These are phyloP conservation scores for Orbilia oligospora DNA, from an alignment of 2,329 filamentous ascomycete species.

Conservation along the genomic window DNA sequence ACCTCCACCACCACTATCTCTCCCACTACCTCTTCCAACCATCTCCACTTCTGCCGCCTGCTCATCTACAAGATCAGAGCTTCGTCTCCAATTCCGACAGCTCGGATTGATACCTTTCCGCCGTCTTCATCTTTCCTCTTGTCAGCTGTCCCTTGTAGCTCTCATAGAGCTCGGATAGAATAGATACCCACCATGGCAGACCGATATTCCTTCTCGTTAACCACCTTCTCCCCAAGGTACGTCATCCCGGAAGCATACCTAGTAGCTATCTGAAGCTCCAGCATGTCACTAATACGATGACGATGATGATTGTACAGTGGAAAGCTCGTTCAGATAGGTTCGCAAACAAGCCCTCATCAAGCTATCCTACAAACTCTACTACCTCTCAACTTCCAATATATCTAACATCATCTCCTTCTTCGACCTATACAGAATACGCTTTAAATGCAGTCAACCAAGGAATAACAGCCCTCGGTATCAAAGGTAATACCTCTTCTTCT, in stretches of 20 bases:
- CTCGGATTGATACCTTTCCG: conserved; percentile 27
- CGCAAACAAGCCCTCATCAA: conserved; percentile 61
- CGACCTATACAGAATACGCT: conserved; percentile 85
- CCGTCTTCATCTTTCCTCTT: neutral
- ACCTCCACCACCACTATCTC: neutral
- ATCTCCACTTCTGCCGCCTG: conserved; percentile 22
- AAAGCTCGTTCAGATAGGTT: conserved; percentile 99
- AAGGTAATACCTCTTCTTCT: conserved; percentile 74
- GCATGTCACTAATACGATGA: conserved; percentile 11
- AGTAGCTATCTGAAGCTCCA: conserved; percentile 43
- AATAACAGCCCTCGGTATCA: conserved; percentile 97
- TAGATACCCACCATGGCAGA: conserved; percentile 81
- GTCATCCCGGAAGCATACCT: conserved; percentile 56
- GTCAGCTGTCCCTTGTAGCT: conserved; percentile 22
- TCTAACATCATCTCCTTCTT: neutral
- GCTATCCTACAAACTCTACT: neutral
- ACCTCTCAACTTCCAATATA: neutral
- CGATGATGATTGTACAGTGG: conserved; percentile 74
- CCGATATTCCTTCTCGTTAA: conserved; percentile 98
- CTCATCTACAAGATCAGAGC: conserved; percentile 6
- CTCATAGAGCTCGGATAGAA: conserved; percentile 25
- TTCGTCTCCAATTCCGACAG: conserved; percentile 36
- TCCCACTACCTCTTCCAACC: neutral
- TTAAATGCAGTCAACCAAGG: conserved; percentile 99
- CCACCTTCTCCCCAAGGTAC: conserved; percentile 99